These are phyloP conservation scores for Cyclotella baltica DNA, from an alignment of 108 stramenopile genomes.

Conservation along the genomic window DNA sequence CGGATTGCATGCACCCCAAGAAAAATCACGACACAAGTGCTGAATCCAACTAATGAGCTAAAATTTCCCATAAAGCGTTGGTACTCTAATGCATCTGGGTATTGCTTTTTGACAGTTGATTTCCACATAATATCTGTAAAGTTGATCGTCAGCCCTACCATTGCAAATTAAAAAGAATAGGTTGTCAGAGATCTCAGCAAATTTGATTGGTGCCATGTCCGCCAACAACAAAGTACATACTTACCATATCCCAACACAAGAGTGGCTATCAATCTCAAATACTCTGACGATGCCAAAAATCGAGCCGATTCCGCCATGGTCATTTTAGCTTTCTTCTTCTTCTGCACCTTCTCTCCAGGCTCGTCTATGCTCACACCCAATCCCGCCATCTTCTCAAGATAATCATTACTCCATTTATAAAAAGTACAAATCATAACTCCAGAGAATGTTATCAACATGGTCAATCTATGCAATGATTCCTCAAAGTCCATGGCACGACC, in stretches of 20 bases:
- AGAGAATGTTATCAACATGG: conserved; percentile 73
- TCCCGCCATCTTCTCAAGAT: conserved; percentile 63
- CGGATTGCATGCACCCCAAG: conserved; percentile 92
- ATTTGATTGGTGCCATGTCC: too few relatives aligned
- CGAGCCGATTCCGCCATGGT: conserved; percentile 85
- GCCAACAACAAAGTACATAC: conserved; percentile 4
- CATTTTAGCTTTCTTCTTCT: conserved; percentile 88
- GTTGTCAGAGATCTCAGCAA: not conserved
- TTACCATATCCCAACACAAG: conserved; percentile 92
- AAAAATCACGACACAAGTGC: conserved; percentile 93
- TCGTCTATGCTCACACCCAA: conserved; percentile 7
- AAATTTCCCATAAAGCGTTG: conserved; percentile 96
- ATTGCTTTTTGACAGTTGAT: conserved; percentile 91
- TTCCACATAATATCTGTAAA: conserved; percentile 98
- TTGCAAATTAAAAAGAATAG: not conserved
- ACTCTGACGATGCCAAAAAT: conserved; percentile 91
- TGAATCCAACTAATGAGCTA: conserved; percentile 81
- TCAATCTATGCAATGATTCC: conserved; percentile 80
- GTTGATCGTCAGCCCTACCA: conserved; percentile 91
- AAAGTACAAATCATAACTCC: conserved; percentile 87
- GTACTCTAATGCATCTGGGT: conserved; percentile 91
- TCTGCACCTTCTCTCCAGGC: conserved; percentile 14
- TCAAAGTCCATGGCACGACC: conserved; percentile 81
- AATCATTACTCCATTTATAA: conserved; percentile 70
- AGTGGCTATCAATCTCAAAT: conserved; percentile 88